phyloP scores from a whole-genome alignment of 345 rosid species.

The Citrus cavaleriei region DNA sequence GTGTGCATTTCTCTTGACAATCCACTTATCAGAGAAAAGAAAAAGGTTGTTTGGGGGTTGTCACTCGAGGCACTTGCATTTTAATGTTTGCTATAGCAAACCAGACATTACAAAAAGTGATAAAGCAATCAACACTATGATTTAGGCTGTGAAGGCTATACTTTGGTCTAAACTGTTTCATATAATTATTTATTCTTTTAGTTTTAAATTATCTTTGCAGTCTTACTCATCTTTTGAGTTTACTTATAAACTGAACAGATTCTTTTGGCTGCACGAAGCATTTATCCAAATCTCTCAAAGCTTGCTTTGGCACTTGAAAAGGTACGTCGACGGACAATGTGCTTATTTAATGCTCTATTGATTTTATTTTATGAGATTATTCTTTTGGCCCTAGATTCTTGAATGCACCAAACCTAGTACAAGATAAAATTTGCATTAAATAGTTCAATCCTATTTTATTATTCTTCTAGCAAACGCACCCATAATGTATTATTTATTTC shows the following conservation, averaged over 20 bases:
- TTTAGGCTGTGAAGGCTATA: background rate
- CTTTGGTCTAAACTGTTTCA: background rate
- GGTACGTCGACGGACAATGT: constrained; percentile 30
- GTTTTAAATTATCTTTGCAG: background rate
- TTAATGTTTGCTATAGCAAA: background rate
- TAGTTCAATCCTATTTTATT: no score
- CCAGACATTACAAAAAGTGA: background rate
- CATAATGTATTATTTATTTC: background rate
- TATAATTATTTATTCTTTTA: background rate
- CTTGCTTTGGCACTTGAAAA: constrained; percentile 95
- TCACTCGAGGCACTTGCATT: background rate
- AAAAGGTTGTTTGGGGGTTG: background rate
- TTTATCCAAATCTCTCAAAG: constrained; percentile 86
- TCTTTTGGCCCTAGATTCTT: no score
- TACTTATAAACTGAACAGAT: constrained; percentile 42
- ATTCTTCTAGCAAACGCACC: no score
- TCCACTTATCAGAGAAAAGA: background rate
- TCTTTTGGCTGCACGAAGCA: constrained; percentile 64
- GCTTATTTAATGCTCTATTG: background rate
- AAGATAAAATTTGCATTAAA: no score
- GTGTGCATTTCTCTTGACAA: no score
- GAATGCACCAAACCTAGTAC: no score
- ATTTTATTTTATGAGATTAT: no score
- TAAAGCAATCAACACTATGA: background rate
- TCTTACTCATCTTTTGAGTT: background rate